Base-by-base conservation (phyloP, 306 rosid species). In the Lupinus albus region DNA sequence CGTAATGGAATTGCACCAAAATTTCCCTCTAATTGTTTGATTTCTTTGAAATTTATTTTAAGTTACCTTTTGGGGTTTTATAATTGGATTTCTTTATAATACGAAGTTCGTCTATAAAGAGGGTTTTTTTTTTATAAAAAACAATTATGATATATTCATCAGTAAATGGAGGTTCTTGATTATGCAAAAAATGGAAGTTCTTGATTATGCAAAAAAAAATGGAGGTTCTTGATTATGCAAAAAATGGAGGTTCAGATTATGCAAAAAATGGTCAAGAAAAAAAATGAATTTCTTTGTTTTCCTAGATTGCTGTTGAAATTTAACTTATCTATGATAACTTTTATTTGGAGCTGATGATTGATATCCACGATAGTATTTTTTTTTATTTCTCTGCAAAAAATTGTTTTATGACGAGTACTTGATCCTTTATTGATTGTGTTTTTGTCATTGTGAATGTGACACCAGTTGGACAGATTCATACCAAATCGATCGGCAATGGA, bases 401-500 rank as follows among this genome's bases (percentile, higher is more conserved):
- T 25, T 25, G 2, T 3, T 25, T 25, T 25, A 25, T 25, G 30
- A 33, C 10, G 6, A 15, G 38, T 10, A 16, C 10, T 36, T 46
- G 15, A 33, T 14, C 44, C 2, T 21, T 32, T 38, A 10, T 5
- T 64, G 4, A 48, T 42, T 32, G 38, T 64, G 64, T 48, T 59
- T 61, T 15, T 2, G 51, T 46, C 53, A 4, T 15, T 9, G 53
- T 25, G 2, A 11, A 54, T 44, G 3, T 13, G n/a, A n/a, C 11
- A 46, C 2, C 86, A 82, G 86, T 80, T 85, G 85, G 89, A 85
- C 68, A 85, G 89, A 46, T 85, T 85, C 71, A 85, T 85, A 16
- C 87, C 91, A 1, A 85, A 85, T 39, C 64, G 91, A 1, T 82
- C 86, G 0, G 85, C 91, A 1, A 72, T 88, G 85, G 94, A 88